Evolutionary conservation across 176 grass and related monocot species (phyloP).

Genomic region (Raddia distichophylla): DNA sequence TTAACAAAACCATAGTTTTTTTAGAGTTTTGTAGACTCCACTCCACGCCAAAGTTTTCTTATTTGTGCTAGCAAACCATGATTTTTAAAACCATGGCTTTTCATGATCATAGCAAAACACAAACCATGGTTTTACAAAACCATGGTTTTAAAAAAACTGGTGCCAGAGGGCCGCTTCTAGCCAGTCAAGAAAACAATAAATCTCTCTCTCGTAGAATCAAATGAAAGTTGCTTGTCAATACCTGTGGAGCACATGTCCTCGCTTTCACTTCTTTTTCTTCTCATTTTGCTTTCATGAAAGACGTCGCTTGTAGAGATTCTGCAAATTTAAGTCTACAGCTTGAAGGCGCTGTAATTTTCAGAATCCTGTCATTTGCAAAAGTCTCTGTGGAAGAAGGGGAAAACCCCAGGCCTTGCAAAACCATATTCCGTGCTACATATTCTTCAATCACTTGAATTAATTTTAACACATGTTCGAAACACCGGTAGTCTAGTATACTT

Average conservation of each 20-base stretch:
- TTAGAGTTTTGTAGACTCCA: too few species aligned
- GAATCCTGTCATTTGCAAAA: neutral
- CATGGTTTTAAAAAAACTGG: too few species aligned
- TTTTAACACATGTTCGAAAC: neutral
- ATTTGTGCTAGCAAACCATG: too few species aligned
- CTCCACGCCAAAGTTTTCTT: too few species aligned
- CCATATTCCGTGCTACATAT: neutral
- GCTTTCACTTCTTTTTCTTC: neutral
- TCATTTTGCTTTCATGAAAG: slow-evolving; percentile 35
- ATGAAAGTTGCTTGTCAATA: slow-evolving; percentile 18
- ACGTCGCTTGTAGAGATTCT: slow-evolving; percentile 34
- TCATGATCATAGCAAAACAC: too few species aligned
- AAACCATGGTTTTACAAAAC: too few species aligned
- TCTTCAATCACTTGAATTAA: neutral
- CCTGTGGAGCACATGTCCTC: neutral
- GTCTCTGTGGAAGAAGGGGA: slow-evolving; percentile 9
- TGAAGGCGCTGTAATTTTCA: slow-evolving; percentile 18
- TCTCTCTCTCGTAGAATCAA: neutral
- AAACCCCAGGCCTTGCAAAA: neutral
- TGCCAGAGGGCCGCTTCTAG: neutral
- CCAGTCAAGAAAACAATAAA: slow-evolving; percentile 32
- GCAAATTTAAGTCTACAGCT: slow-evolving; percentile 7
- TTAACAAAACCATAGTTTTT: too few species aligned
- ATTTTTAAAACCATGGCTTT: too few species aligned
- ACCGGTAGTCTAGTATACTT: neutral